Evolutionary conservation across 2,329 filamentous ascomycete species (phyloP), one percentile per base, ranked within the genome.

Genomic region (Lecanicillium sp.): DNA sequence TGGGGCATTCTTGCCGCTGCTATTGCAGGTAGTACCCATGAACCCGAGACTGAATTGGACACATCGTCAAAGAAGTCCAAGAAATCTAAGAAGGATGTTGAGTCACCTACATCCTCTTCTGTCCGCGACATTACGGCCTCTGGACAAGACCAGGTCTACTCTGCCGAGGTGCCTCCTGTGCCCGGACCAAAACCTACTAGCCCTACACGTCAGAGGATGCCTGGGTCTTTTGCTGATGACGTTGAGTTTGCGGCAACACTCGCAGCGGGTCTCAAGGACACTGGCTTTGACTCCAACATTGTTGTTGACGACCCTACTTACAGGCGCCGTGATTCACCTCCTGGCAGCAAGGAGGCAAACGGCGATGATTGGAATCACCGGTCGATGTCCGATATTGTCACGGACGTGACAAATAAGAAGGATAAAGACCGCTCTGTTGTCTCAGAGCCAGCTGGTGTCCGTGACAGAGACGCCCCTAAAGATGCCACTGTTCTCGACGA

Each of bases 271-370:
- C 65, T 85, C 35, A 63, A 80, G 51, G 72, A 78, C n/a, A 74
- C 78, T 33, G 83, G 83, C 0, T 86, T 87, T 45, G 73, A 85
- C 50, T 75, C 80, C 4, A 72, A 82, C 29, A 76, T 86, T 41
- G 77, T 86, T 33, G 80, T 83, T 27, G 67, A 84, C 33, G 71
- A 86, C 48, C 73, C 76, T 0, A 63, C 58, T 2, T 86, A 79
- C 50, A 75, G 75, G 46, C 70, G 68, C 36, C 76, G 81, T 19
- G 71, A 76, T 38, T 82, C 79, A 1, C 77, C 80, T 7, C 77
- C 78, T 4, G 72, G 73, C 4, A 73, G 76, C 4, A 71, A 75
- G 46, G 71, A 73, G 36, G 49, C 57, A 5, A 53, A 51, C 16
- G 57, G 57, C 3, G 57, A 59, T 40, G 45, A 48, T n/a, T 51